Evolutionary conservation across 345 rosid genomes (phyloP).

Genomic region (Rubroshorea leprosula): DNA sequence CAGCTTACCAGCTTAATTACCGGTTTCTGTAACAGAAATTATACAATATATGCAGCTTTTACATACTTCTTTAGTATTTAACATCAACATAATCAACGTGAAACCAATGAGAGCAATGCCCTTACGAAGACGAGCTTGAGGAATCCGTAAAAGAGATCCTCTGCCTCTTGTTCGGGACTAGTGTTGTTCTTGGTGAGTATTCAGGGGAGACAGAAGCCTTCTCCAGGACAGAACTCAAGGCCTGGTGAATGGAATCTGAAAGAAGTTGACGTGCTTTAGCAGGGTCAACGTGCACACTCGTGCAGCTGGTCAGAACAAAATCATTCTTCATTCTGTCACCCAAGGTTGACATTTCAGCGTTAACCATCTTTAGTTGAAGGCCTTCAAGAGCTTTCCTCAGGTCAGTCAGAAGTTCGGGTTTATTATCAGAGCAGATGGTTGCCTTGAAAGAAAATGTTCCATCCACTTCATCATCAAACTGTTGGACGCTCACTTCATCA

Average conservation of each 20-base stretch:
- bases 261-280: slow-evolving; percentile 12
- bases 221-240: slow-evolving; percentile 32
- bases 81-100: neutral
- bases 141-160: slow-evolving; percentile 29
- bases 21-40: no score
- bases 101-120: neutral
- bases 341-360: slow-evolving; percentile 40
- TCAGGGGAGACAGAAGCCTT: slow-evolving; percentile 30
- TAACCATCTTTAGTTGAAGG: slow-evolving; percentile 28
- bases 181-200: slow-evolving; percentile 25
- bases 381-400: slow-evolving; percentile 29
- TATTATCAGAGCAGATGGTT: slow-evolving; percentile 40
- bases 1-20: no score
- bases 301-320: slow-evolving; percentile 22
- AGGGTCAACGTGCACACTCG: slow-evolving; percentile 16
- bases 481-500: slow-evolving; percentile 43
- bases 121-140: slow-evolving; percentile 21
- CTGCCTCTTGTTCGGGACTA: slow-evolving; percentile 29
- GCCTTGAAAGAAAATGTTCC: slow-evolving; percentile 33
- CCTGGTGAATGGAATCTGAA: slow-evolving; percentile 26
- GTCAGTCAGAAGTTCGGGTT: slow-evolving; percentile 36
- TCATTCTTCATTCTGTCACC: slow-evolving; percentile 34
- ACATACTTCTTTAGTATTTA: no score
- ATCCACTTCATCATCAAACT: slow-evolving; percentile 10
- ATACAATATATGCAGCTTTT: no score